Base-by-base conservation (phyloP, 441 rosid species). In the Brassica hybrid region DNA sequence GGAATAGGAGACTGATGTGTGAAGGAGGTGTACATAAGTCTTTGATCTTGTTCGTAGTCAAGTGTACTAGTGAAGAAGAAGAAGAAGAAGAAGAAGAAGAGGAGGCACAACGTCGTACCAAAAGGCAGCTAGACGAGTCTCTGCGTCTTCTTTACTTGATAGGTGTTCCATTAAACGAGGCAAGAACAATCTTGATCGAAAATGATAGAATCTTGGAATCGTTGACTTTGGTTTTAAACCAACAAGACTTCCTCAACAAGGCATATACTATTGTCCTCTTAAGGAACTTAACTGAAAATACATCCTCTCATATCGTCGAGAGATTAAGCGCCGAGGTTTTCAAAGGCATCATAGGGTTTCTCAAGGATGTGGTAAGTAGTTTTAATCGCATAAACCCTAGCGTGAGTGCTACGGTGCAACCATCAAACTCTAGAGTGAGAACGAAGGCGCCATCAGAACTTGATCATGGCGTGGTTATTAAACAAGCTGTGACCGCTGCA, bases 221-320 rank as follows among this genome's bases (percentile, higher is more conserved):
- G 0, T 56, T 93, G 36, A 78, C 85, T n/a, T 84, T 88, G 90
- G 69, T 88, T 70, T 76, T 93, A 50, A 83, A 79, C 14, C 77
- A 80, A 61, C 27, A 70, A 11, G 67, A 84, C 17, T 72, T 82
- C 74, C 50, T 38, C 3, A 69, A 82, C 45, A 82, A 74, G 75
- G 86, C 88, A 1, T 74, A 86, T 23, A 87, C 86, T 2, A 71
- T 83, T 25, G 68, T 65, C 5, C 83, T 85, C 2, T 57, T 91
- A 67, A 83, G 81, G 73, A 65, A 52, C 6, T 38, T 91, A 19
- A 34, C 88, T 12, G 73, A 82, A 77, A 63, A 83, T 1, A 82
- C 79, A 6, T 78, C 82, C n/a, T 76, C 85, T 19, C 48, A 64
- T 8, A 67, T 83, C 5, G 59, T 91, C 0, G 86, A 87, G 70